Conservation (phyloP, 2,329 filamentous ascomycete genomes). For the Pseudocercospora crystallina region DNA sequence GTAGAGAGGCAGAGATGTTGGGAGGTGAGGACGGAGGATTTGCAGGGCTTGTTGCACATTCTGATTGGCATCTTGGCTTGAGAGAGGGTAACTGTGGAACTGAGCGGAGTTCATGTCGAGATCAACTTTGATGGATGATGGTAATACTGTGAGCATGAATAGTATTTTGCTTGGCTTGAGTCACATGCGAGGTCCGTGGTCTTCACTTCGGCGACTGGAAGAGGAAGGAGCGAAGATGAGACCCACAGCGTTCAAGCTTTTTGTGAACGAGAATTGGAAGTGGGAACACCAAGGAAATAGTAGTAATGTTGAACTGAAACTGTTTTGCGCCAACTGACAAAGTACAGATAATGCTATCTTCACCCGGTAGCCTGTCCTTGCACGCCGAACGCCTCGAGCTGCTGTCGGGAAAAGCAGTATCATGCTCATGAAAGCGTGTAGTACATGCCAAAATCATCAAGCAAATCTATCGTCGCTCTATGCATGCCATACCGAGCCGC, state of each 20-base stretch:
- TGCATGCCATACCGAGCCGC: background rate
- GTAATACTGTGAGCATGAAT: too few relatives aligned
- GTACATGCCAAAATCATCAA: slow-evolving; percentile 7
- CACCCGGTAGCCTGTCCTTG: background rate
- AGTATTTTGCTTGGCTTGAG: background rate
- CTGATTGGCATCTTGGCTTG: background rate
- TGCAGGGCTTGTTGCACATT: slow-evolving; percentile 39
- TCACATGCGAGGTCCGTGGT: slow-evolving; percentile 1
- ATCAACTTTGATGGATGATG: background rate
- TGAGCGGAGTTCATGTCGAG: background rate
- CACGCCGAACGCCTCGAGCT: slow-evolving; percentile 15
- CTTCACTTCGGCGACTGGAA: too few relatives aligned
- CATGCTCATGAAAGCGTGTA: slow-evolving; percentile 6
- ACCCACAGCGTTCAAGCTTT: too few relatives aligned
- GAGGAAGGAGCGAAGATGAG: too few relatives aligned
- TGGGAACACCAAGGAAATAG: too few relatives aligned
- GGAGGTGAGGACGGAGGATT: slow-evolving; percentile 54
- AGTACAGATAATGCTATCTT: slow-evolving; percentile 3
- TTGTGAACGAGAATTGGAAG: too few relatives aligned
- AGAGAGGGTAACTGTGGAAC: slow-evolving; percentile 1
- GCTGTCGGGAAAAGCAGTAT: slow-evolving; percentile 3
- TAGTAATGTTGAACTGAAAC: too few relatives aligned
- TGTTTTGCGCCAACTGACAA: background rate
- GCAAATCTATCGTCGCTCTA: slow-evolving; percentile 3
- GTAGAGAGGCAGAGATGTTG: slow-evolving; percentile 60